Evolutionary conservation across 306 rosid genomes (phyloP).

Genomic region (Biancaea sappan): DNA sequence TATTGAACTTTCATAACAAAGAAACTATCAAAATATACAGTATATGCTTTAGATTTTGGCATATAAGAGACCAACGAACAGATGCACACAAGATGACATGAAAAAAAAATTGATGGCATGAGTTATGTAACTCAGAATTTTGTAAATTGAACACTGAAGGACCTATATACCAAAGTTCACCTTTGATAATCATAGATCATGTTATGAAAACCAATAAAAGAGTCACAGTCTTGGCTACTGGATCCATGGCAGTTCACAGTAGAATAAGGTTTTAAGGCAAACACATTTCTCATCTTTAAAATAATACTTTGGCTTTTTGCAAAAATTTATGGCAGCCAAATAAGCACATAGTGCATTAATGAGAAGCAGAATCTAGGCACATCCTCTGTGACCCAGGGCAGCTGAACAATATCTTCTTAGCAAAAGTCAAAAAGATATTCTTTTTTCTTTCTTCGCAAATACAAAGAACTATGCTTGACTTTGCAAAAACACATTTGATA

Average conservation of each 20-base stretch:
- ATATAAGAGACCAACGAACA: slow-evolving; percentile 19
- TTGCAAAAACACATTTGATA: slow-evolving; percentile 6
- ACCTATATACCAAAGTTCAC: not conserved
- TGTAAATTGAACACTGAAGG: slow-evolving; percentile 1
- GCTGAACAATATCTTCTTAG: slow-evolving; percentile 8
- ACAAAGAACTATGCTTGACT: slow-evolving; percentile 10
- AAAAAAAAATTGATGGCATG: slow-evolving; percentile 16
- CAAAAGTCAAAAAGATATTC: not conserved
- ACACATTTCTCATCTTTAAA: not conserved
- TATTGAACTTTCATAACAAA: slow-evolving; percentile 20
- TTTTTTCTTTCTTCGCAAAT: not conserved
- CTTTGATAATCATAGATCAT: not conserved
- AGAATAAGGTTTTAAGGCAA: not conserved
- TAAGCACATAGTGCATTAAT: not conserved
- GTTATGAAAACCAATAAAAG: not conserved
- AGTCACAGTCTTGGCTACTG: slow-evolving; percentile 1
- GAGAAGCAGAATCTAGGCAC: slow-evolving; percentile 10
- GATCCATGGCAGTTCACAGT: not conserved
- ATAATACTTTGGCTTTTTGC: slow-evolving; percentile 5
- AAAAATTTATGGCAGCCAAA: slow-evolving; percentile 7
- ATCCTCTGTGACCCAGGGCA: slow-evolving; percentile 5
- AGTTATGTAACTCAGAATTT: not conserved
- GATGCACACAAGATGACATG: not conserved
- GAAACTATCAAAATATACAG: not conserved
- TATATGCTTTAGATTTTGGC: slow-evolving; percentile 10